A percentile compares a stretch with the other conserved stretches of the same genome.
Conservation (phyloP, 2,329 filamentous ascomycete genomes). For the Curvularia sp. region DNA sequence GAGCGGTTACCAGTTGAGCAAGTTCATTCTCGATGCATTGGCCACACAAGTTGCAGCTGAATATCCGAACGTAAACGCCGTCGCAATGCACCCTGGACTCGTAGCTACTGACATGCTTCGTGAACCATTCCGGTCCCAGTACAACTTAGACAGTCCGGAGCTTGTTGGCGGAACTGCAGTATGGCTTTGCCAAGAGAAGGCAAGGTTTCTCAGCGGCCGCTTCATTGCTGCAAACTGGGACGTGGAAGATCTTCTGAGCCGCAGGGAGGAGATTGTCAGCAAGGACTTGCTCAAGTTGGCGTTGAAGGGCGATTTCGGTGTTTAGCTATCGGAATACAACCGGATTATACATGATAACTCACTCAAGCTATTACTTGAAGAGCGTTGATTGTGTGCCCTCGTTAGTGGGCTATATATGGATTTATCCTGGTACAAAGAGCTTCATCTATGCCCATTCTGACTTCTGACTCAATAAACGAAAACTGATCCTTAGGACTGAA, state of each 20-base stretch:
- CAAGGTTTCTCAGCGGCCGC: slow-evolving; percentile 36
- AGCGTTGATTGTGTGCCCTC: background rate
- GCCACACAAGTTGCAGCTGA: slow-evolving; percentile 27
- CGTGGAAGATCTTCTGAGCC: slow-evolving; percentile 39
- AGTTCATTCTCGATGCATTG: slow-evolving; percentile 19
- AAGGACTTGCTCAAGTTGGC: slow-evolving; percentile 25
- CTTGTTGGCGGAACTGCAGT: slow-evolving; percentile 39
- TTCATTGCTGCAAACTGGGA: slow-evolving; percentile 40
- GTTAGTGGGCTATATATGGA: background rate
- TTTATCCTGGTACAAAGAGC: background rate
- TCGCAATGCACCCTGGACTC: slow-evolving; percentile 26
- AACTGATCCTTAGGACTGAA: too few species aligned
- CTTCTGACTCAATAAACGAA: too few species aligned
- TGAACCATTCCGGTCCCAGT: slow-evolving; percentile 21
- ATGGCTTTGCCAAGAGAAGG: slow-evolving; percentile 37
- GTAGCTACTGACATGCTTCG: slow-evolving; percentile 27
- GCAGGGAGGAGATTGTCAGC: slow-evolving; percentile 29
- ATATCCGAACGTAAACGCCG: slow-evolving; percentile 24
- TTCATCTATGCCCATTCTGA: too few species aligned
- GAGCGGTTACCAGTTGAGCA: slow-evolving; percentile 23
- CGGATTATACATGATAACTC: background rate
- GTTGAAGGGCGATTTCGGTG: slow-evolving; percentile 25
- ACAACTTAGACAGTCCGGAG: slow-evolving; percentile 34
- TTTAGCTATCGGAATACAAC: background rate
- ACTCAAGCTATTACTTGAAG: background rate